These are phyloP conservation scores for Fusarium circinatum DNA, from an alignment of 2,329 filamentous ascomycete genomes.

Conservation along the genomic window DNA sequence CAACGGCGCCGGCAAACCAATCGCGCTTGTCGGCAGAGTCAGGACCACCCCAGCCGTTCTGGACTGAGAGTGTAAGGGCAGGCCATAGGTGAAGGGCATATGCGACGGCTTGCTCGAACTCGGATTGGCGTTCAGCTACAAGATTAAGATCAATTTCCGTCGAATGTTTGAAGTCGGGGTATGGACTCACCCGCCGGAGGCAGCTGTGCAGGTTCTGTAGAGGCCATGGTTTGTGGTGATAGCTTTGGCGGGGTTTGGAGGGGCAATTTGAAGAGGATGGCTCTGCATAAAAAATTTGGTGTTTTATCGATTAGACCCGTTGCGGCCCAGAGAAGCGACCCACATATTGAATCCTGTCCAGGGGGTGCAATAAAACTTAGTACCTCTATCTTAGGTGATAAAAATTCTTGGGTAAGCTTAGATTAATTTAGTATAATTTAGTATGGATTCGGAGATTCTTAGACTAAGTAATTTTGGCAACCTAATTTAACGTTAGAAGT, in stretches of 20 bases:
- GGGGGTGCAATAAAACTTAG: no score
- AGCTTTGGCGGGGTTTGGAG: slow-evolving; percentile 46
- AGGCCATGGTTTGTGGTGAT: slow-evolving; percentile 46
- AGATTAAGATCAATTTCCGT: slow-evolving; percentile 7
- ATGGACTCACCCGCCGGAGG: slow-evolving; percentile 46
- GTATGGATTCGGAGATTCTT: no score
- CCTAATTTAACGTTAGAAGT: no score
- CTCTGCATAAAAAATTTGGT: slow-evolving; percentile 45
- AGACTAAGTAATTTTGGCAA: no score
- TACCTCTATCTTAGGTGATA: no score
- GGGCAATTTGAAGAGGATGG: slow-evolving; percentile 39
- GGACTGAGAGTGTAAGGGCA: slow-evolving; percentile 85
- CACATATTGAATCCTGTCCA: neutral
- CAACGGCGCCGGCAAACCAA: slow-evolving; percentile 92
- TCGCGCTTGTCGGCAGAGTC: slow-evolving; percentile 88
- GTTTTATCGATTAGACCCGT: slow-evolving; percentile 31
- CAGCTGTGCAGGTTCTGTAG: slow-evolving; percentile 45
- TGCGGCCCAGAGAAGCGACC: neutral
- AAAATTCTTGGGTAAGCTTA: no score
- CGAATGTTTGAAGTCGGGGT: no score
- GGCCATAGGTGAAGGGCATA: slow-evolving; percentile 89
- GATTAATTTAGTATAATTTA: no score
- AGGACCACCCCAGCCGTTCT: slow-evolving; percentile 88
- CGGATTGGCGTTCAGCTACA: slow-evolving; percentile 65
- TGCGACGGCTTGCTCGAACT: slow-evolving; percentile 89